These are phyloP conservation scores for Fusarium agapanthi DNA, from an alignment of 2,329 filamentous ascomycete species.

Conservation along the genomic window DNA sequence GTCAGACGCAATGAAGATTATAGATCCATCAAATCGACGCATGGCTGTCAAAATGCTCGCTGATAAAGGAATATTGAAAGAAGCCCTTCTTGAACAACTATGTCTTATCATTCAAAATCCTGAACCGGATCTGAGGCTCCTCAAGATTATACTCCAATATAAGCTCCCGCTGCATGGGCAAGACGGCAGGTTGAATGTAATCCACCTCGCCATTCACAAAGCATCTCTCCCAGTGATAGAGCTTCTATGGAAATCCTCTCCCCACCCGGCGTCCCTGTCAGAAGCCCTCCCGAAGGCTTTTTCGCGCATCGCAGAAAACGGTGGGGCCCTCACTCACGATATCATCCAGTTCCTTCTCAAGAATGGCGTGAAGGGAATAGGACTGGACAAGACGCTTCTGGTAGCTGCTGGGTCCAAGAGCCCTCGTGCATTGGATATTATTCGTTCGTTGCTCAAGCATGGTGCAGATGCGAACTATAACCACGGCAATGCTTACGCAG, in stretches of 20 bases:
- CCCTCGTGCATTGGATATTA: not conserved
- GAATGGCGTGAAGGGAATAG: not conserved
- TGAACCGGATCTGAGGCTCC: not conserved
- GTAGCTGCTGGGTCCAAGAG: not conserved
- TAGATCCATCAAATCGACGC: not conserved
- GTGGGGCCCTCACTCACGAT: not conserved
- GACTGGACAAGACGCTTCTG: not conserved
- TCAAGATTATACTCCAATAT: not conserved
- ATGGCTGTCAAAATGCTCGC: not conserved
- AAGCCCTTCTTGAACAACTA: not conserved
- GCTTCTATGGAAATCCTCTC: not conserved
- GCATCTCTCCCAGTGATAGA: not conserved
- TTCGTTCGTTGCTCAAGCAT: not conserved
- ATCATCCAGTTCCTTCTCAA: not conserved
- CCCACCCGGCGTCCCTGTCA: not conserved
- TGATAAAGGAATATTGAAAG: not conserved
- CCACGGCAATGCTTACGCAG: not conserved
- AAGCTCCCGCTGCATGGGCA: not conserved
- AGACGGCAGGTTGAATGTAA: not conserved
- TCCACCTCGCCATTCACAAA: not conserved
- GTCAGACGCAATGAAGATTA: not conserved
- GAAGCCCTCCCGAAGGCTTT: not conserved
- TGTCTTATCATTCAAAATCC: not conserved
- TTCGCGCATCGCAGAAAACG: not conserved
- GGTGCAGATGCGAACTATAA: not conserved